These are phyloP conservation scores for Hyphodiscus hymeniophilus DNA, from an alignment of 495 filamentous ascomycete species.

Conservation along the genomic window DNA sequence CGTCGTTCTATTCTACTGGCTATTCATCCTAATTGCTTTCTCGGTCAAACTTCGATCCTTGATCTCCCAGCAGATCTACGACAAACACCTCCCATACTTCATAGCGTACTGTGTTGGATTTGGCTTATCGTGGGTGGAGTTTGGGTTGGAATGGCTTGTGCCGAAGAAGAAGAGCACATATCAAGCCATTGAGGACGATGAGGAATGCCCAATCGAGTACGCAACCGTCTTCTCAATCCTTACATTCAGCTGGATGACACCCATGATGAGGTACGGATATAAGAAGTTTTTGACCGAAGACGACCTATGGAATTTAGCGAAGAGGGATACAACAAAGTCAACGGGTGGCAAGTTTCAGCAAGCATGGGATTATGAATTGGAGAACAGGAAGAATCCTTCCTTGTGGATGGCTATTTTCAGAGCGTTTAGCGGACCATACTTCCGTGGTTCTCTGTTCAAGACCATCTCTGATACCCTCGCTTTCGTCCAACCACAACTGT, in stretches of 20 bases:
- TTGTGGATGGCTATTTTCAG: constrained; percentile 89
- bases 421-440: constrained; percentile 77
- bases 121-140: constrained; percentile 65
- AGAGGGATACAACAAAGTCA: constrained; percentile 63
- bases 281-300: constrained; percentile 88
- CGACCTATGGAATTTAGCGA: constrained; percentile 89
- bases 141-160: constrained; percentile 80
- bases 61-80: constrained; percentile 64
- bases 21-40: constrained; percentile 74
- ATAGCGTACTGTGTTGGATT: constrained; percentile 66
- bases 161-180: constrained; percentile 83
- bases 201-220: constrained; percentile 92
- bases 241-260: constrained; percentile 98
- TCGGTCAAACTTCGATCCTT: constrained; percentile 84
- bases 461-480: constrained; percentile 71
- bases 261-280: constrained; percentile 94
- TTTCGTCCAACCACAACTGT: constrained; percentile 86
- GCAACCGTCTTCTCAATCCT: constrained; percentile 90
- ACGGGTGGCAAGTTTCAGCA: constrained; percentile 61
- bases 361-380: constrained; percentile 69
- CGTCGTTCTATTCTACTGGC: constrained; percentile 93
- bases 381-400: constrained; percentile 64
- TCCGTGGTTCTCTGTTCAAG: constrained; percentile 76
- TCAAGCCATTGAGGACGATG: constrained; percentile 71
- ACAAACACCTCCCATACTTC: constrained; percentile 64